Percentiles rank a stretch among this genome's conserved stretches.
Conservation (phyloP, 106 monocot genomes). For the Gastrodia elata region DNA sequence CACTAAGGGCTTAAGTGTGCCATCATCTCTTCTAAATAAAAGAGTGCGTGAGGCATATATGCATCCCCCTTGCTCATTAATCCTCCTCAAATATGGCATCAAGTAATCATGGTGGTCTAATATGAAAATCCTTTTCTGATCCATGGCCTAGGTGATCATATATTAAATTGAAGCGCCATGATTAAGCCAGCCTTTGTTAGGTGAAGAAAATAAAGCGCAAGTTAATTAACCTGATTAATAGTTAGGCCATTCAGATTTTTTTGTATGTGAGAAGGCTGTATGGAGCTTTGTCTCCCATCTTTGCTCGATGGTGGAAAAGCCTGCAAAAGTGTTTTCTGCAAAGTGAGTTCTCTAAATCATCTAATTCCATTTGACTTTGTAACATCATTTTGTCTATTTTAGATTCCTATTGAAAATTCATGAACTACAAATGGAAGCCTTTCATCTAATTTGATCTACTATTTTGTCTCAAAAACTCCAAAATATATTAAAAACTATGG, state of each 20-base stretch:
- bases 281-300: conserved; percentile 36
- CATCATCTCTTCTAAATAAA: conserved; percentile 34
- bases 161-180: too few species aligned
- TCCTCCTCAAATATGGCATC: conserved; percentile 47
- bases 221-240: conserved; percentile 18
- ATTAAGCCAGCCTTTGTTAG: too few species aligned
- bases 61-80: conserved; percentile 27
- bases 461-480: too few species aligned
- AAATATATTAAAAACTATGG: too few species aligned
- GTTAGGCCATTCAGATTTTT: conserved; percentile 29
- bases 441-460: too few species aligned
- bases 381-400: too few species aligned
- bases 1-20: conserved; percentile 40
- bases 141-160: conserved; percentile 58
- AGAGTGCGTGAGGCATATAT: conserved; percentile 60
- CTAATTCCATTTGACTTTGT: too few species aligned
- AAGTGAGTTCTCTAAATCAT: too few species aligned
- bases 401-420: too few species aligned
- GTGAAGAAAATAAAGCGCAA: too few species aligned
- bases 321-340: conserved; percentile 19
- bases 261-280: conserved; percentile 22
- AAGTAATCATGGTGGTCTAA: conserved; percentile 68
- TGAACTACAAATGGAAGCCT: too few species aligned
- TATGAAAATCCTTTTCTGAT: conserved; percentile 42
- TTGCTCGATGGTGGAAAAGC: conserved; percentile 41